Percentiles rank a stretch among this genome's conserved stretches.
phyloP scores from a whole-genome alignment of 306 rosid genomes.

The Prosopis cineraria region DNA sequence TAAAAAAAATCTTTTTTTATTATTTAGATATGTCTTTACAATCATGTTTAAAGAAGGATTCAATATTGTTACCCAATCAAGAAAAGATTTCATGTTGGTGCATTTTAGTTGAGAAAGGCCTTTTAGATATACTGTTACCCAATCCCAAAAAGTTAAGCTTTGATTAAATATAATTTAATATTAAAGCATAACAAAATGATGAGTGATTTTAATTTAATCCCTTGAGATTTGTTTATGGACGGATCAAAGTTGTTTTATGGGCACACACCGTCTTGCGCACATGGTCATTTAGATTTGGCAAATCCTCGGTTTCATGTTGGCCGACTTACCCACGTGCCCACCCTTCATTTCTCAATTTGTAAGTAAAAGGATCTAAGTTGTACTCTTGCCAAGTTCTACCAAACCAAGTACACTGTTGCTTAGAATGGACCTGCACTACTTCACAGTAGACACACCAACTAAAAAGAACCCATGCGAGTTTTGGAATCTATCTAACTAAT shows the following conservation, averaged over 20 bases:
- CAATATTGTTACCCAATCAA: too few species aligned
- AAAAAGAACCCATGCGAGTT: background rate
- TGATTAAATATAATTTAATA: background rate
- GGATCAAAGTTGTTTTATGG: background rate
- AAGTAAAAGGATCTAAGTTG: background rate
- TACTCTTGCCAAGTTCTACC: too few species aligned
- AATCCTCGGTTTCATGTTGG: conserved; percentile 23
- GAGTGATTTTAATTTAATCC: background rate
- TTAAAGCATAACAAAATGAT: background rate
- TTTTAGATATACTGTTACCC: too few species aligned
- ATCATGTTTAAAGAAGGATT: too few species aligned
- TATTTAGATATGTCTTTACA: too few species aligned
- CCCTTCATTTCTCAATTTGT: background rate
- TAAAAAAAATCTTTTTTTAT: too few species aligned
- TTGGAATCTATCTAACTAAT: background rate
- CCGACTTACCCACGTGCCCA: conserved; percentile 39
- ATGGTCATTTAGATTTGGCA: conserved; percentile 38
- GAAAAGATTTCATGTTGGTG: too few species aligned
- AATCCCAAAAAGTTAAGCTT: background rate
- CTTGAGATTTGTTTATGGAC: background rate
- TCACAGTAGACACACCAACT: background rate
- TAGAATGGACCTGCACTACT: background rate
- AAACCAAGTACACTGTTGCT: background rate
- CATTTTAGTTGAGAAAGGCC: background rate
- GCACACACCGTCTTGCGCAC: conserved; percentile 13